These are phyloP conservation scores for Pistacia integerrima DNA, from an alignment of 345 rosid species.

Conservation along the genomic window DNA sequence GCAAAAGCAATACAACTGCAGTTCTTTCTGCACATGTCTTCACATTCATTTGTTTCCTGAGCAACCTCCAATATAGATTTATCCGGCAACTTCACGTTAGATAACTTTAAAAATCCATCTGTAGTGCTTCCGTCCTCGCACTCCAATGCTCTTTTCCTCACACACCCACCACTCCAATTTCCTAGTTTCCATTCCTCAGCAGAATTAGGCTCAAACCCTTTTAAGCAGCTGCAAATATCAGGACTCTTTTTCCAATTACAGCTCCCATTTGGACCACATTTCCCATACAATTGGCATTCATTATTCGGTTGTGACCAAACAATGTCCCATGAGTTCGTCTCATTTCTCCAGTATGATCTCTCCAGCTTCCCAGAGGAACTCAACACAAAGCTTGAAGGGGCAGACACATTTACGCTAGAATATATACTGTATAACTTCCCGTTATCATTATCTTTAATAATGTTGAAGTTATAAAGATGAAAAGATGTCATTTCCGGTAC, in stretches of 20 bases:
- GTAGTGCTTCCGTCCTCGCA: conserved; percentile 17
- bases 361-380: conserved; percentile 19
- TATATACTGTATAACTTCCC: conserved; percentile 22
- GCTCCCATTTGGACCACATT: conserved; percentile 36
- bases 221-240: conserved; percentile 27
- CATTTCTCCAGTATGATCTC: conserved; percentile 15
- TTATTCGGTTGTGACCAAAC: conserved; percentile 32
- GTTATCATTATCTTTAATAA: neutral
- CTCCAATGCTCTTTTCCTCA: conserved; percentile 25
- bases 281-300: conserved; percentile 24
- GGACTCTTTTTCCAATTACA: conserved; percentile 12
- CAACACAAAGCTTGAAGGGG: conserved; percentile 13
- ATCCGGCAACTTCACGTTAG: conserved; percentile 35
- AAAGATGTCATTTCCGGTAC: conserved; percentile 11
- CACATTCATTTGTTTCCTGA: neutral
- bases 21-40: neutral
- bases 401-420: neutral
- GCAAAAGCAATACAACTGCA: conserved; percentile 25
- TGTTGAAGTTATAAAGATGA: conserved; percentile 11
- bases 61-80: accelerated
- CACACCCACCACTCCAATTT: conserved; percentile 37
- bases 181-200: conserved; percentile 21
- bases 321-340: conserved; percentile 9
- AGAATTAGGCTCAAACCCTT: conserved; percentile 35
- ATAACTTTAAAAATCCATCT: conserved; percentile 30